phyloP scores from a whole-genome alignment of 2,329 filamentous ascomycete species.

The Coniochaeta hoffmannii region DNA sequence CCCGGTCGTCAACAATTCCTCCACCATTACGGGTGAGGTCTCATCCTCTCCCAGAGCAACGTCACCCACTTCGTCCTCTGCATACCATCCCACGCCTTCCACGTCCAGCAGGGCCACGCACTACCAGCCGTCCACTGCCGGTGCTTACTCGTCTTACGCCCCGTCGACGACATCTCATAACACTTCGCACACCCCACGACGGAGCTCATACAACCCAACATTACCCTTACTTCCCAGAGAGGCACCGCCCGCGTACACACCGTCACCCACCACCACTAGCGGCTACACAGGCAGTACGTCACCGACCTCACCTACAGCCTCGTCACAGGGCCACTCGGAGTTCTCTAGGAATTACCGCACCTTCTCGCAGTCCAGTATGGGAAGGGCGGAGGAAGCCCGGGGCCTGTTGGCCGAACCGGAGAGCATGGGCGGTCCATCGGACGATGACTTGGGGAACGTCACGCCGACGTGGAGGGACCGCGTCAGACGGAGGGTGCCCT shows the following conservation, averaged over 20 bases:
- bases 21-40: neutral
- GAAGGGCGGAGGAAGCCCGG: conserved; percentile 30
- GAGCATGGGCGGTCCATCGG: conserved; percentile 32
- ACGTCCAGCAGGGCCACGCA: conserved; percentile 11
- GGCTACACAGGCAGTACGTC: conserved; percentile 10
- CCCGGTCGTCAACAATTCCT: conserved; percentile 11
- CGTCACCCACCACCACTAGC: conserved; percentile 20
- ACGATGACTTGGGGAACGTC: conserved; percentile 18
- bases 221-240: conserved; percentile 20
- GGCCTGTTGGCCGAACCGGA: conserved; percentile 35
- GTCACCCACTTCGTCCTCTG: neutral
- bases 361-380: conserved; percentile 34
- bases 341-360: conserved; percentile 32
- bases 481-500: conserved; percentile 18
- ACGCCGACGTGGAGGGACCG: conserved; percentile 17
- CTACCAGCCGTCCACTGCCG: conserved; percentile 12
- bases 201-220: conserved; percentile 9
- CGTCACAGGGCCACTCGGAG: neutral
- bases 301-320: conserved; percentile 22
- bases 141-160: conserved; percentile 4
- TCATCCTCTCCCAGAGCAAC: conserved; percentile 3
- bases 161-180: conserved; percentile 11
- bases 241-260: conserved; percentile 45
- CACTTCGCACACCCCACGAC: conserved; percentile 12
- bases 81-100: conserved; percentile 3